Evolutionary conservation across 2,329 filamentous ascomycete genomes (phyloP).

Genomic region (Colletotrichum aenigma): DNA sequence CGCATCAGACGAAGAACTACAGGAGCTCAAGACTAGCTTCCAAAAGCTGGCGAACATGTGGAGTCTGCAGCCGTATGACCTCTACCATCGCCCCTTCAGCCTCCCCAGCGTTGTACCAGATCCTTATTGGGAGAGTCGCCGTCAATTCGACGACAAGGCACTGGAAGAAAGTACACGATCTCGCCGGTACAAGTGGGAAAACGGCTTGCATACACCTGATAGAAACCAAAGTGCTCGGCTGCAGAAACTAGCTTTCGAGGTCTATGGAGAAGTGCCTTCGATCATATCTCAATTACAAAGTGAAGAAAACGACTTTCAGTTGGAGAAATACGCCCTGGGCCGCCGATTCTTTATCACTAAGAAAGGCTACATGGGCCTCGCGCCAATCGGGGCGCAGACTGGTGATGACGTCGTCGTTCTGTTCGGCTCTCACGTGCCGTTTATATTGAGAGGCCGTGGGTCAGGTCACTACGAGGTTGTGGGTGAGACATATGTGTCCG

Average conservation of each 20-base stretch:
- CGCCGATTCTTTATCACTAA: background rate
- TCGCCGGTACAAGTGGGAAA: too few relatives aligned
- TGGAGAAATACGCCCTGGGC: background rate
- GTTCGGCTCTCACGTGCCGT: background rate
- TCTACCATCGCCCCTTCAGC: too few relatives aligned
- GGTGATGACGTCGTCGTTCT: background rate
- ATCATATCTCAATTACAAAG: background rate
- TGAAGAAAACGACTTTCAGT: background rate
- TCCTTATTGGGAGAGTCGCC: too few relatives aligned
- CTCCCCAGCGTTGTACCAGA: too few relatives aligned
- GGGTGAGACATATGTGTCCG: background rate
- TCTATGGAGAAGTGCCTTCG: background rate
- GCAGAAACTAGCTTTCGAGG: background rate
- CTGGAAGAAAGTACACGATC: too few relatives aligned
- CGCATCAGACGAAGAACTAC: too few relatives aligned
- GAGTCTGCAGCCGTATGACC: too few relatives aligned
- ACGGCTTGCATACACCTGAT: too few relatives aligned
- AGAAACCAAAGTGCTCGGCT: background rate
- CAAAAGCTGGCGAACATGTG: too few relatives aligned
- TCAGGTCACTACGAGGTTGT: background rate
- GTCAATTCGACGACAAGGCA: too few relatives aligned
- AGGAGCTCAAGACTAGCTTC: too few relatives aligned
- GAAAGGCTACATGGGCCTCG: background rate
- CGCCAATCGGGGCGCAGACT: rapidly evolving
- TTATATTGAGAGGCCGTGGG: background rate